Percentiles rank a stretch among this genome's conserved stretches.
Conservation (phyloP, 208 protist species). For the Leishmania martiniquensis region DNA sequence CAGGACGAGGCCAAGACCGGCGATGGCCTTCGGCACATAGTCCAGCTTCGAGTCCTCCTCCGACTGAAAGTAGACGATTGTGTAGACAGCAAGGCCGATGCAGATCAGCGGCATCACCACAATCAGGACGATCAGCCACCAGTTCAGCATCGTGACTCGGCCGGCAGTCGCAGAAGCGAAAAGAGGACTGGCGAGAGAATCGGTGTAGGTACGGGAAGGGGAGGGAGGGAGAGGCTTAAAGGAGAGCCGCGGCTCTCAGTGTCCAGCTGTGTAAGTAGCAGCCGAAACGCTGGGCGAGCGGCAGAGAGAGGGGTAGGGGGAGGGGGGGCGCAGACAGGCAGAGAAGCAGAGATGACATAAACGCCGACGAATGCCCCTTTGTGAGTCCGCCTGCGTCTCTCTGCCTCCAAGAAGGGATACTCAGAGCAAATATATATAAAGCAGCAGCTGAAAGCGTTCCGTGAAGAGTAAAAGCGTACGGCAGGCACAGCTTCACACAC, state of each 20-base stretch:
- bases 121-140: constrained; percentile 85
- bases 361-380: too few species aligned
- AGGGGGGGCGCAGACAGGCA: too few species aligned
- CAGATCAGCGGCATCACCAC: constrained; percentile 61
- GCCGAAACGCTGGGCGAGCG: neutral
- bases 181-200: neutral
- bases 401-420: too few species aligned
- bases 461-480: too few species aligned
- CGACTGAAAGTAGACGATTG: constrained; percentile 76
- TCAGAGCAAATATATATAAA: too few species aligned
- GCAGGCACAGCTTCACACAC: too few species aligned
- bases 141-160: constrained; percentile 73
- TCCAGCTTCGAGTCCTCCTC: constrained; percentile 65
- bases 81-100: constrained; percentile 59
- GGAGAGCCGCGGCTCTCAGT: neutral
- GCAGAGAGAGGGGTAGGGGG: neutral
- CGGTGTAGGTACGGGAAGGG: too few species aligned
- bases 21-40: constrained; percentile 63
- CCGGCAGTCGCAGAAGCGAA: too few species aligned
- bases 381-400: too few species aligned
- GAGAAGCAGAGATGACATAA: too few species aligned
- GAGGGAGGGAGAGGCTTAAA: too few species aligned
- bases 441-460: too few species aligned
- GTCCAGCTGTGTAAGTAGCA: neutral
- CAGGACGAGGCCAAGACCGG: constrained; percentile 81